These are phyloP conservation scores for Hymenoscyphus salicellus DNA, from an alignment of 2,329 filamentous ascomycete genomes.

Conservation along the genomic window DNA sequence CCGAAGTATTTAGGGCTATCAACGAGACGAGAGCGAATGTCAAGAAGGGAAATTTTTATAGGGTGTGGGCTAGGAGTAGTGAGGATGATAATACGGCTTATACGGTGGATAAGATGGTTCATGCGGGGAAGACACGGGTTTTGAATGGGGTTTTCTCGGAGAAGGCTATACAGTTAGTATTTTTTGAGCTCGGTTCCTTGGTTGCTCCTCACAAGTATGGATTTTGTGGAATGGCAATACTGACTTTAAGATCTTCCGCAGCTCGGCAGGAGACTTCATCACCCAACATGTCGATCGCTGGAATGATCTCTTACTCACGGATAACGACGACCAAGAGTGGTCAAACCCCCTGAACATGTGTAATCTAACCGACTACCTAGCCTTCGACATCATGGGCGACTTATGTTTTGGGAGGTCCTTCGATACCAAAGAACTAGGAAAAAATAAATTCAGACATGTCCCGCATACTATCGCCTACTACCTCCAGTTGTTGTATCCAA, in stretches of 20 bases:
- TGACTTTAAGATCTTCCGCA: no score
- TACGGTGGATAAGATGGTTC: neutral
- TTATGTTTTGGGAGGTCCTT: neutral
- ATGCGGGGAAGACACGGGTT: neutral
- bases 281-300: neutral
- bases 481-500: neutral
- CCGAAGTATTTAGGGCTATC: neutral
- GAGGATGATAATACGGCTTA: neutral
- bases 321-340: neutral
- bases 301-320: neutral
- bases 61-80: neutral
- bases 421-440: neutral
- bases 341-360: neutral
- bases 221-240: no score
- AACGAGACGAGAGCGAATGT: neutral
- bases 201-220: no score
- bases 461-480: neutral
- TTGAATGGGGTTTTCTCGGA: neutral
- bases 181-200: no score
- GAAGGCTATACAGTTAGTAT: neutral
- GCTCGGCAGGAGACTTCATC: neutral
- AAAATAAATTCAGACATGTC: neutral
- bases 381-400: neutral
- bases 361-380: neutral
- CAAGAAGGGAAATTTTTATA: neutral